Percentiles rank a stretch among this genome's conserved stretches.
Conservation (phyloP, 108 stramenopile species). For the Cyclotella baltica region DNA sequence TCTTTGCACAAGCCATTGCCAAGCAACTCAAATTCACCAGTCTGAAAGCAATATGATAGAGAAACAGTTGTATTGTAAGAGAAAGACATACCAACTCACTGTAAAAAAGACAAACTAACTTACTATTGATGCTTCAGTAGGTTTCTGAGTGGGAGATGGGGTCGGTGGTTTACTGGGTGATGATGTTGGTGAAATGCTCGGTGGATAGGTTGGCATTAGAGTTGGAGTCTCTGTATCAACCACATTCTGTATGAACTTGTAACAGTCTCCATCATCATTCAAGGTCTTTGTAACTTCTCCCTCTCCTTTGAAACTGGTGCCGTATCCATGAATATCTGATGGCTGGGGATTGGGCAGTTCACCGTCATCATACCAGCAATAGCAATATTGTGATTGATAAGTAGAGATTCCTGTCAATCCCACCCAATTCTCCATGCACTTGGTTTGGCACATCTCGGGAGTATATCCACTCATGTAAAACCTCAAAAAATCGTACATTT, state of each 20-base stretch:
- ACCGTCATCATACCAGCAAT: conserved; percentile 7
- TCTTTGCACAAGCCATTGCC: too few relatives aligned
- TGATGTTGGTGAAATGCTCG: conserved; percentile 5
- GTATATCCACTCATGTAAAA: neutral
- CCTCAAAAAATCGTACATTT: conserved; percentile 7
- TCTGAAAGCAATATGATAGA: too few relatives aligned
- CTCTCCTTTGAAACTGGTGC: neutral
- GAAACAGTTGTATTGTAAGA: too few relatives aligned
- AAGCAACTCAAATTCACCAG: too few relatives aligned
- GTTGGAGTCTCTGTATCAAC: conserved; percentile 21
- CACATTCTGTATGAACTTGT: conserved; percentile 1
- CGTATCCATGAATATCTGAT: neutral
- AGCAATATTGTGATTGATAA: neutral
- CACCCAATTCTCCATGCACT: neutral
- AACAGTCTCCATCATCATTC: conserved; percentile 7
- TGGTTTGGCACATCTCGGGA: neutral
- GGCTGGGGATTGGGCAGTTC: neutral
- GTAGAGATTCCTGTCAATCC: conserved; percentile 13
- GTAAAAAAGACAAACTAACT: too few relatives aligned
- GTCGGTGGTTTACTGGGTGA: too few relatives aligned
- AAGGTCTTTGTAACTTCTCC: conserved; percentile 6
- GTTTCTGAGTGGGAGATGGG: too few relatives aligned
- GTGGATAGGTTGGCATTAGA: conserved; percentile 20
- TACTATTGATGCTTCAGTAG: too few relatives aligned
- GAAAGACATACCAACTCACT: too few relatives aligned